Evolutionary conservation across 306 rosid genomes (phyloP), one percentile per base, ranked within the genome.

Genomic region (Astragalus membranaceus): DNA sequence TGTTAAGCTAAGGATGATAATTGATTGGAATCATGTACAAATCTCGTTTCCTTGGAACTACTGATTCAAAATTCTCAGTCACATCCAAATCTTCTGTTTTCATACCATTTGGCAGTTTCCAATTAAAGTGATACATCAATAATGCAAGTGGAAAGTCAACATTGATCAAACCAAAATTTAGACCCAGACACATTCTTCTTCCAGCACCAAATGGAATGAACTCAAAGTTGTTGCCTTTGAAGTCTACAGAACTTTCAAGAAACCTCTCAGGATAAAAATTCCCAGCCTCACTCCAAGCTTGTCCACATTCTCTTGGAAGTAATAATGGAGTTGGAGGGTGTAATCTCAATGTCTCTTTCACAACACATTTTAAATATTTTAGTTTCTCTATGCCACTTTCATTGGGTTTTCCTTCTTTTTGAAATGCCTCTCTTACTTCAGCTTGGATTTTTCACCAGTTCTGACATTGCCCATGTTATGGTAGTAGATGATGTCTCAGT

Each of bases 391-490:
- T 9, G 41, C 64, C 54, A 36, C 33, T 44, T 50, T 76, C 82
- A 7, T 64, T 26, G 0, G 42, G 30, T 1, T 9, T 51, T 16
- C 53, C 52, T 64, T 36, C 43, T 10, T 75, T 73, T 0, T 15
- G 42, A 3, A 75, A 29, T 7, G 41, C 65, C 35, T 13, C 46
- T 43, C 72, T 62, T 3, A 79, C 80, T 32, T 75, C 74, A 5
- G 61, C 50, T 69, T 37, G 72, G 70, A 51, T 81, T 10, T 10
- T 64, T 85, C 0, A 52, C 12, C 32, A 81, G 26, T 51, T 82
- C 75, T 29, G 77, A 61, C 76, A 85, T 59, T 53, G 81, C 74
- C 84, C 86, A 79, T 3, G 3, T 68, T 11, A 79, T 12, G 29
- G 68, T 42, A 0, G 72, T 58, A 3, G 85, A 17, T 79, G 83